Evolutionary conservation across 257 asterid species (phyloP), one percentile per base, ranked within the genome.

Genomic region (Nyctanthes arbortristis): DNA sequence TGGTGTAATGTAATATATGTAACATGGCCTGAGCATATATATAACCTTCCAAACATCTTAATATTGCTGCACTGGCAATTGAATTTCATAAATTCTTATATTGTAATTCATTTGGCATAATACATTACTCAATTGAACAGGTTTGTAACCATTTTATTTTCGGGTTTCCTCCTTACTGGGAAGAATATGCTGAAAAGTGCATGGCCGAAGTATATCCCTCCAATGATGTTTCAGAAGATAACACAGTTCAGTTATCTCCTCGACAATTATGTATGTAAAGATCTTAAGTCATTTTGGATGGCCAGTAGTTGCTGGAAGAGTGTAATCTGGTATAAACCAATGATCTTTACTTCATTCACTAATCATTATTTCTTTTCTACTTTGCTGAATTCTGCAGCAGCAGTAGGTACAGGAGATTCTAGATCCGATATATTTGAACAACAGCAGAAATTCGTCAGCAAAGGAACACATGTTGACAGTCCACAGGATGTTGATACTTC

Each of bases 111-210:
- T 18, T 64, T 35, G 14, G 40, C 40, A 71, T 75, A 12, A 45
- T 56, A 13, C 22, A 25, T 67, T 63, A 55, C 68, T 68, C 68
- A 54, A 60, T 78, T 63, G 30, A 75, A 69, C 84, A 91, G 97
- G 87, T 89, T 29, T 80, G 58, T 28, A 36, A 80, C 69, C 85
- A 83, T 84, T 91, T 91, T 74, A 30, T 74, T 65, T 72, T 79
- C 29, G 96, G 97, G 32, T 91, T 91, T 80, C 97, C 97, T 43
- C 73, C 84, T 27, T 60, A 71, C 69, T 91, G 97, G 96, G 88
- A 89, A 85, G 79, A 56, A 63, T 83, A 65, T 61, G 80, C 76
- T 58, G 77, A 76, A 54, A 77, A 74, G 35, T 74, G 63, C 75
- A 47, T 71, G 59, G 78, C 39, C 58, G 73, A 72, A 76, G 81